These are phyloP conservation scores for Phytophthora agathidicida DNA, from an alignment of 352 stramenopile genomes.

Conservation along the genomic window DNA sequence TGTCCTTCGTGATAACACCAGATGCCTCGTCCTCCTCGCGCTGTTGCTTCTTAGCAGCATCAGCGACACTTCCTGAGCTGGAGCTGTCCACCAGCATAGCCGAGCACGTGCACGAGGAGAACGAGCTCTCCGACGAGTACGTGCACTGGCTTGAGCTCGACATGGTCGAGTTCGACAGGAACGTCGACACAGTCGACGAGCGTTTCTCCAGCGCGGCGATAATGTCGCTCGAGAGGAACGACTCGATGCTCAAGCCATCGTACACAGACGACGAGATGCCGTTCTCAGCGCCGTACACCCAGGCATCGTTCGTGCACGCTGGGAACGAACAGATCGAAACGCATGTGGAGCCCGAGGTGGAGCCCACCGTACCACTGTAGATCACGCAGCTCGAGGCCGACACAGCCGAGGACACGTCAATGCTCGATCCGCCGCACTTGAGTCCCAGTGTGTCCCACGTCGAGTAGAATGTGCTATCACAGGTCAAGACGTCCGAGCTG, in stretches of 20 bases:
- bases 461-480: slow-evolving; percentile 83
- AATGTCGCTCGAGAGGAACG: slow-evolving; percentile 60
- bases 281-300: slow-evolving; percentile 67
- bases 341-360: slow-evolving; percentile 58
- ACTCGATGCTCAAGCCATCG: slow-evolving; percentile 48
- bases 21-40: slow-evolving; percentile 45
- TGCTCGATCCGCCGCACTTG: slow-evolving; percentile 49
- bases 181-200: slow-evolving; percentile 47
- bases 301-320: slow-evolving; percentile 57
- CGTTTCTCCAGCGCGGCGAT: slow-evolving; percentile 43
- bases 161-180: slow-evolving; percentile 71
- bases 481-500: slow-evolving; percentile 53
- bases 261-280: slow-evolving; percentile 77
- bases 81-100: slow-evolving; percentile 52
- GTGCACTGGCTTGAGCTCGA: slow-evolving; percentile 61
- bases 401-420: slow-evolving; percentile 64
- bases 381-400: slow-evolving; percentile 67
- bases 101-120: slow-evolving; percentile 72
- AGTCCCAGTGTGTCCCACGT: slow-evolving; percentile 73
- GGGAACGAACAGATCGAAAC: slow-evolving; percentile 85
- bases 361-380: slow-evolving; percentile 70
- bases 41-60: slow-evolving; percentile 67
- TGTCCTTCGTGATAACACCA: slow-evolving; percentile 72
- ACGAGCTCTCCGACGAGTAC: slow-evolving; percentile 68
- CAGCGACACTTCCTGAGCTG: slow-evolving; percentile 39